Base-by-base conservation (phyloP, 2,329 filamentous ascomycete species). In the Pezicula radicicola region DNA sequence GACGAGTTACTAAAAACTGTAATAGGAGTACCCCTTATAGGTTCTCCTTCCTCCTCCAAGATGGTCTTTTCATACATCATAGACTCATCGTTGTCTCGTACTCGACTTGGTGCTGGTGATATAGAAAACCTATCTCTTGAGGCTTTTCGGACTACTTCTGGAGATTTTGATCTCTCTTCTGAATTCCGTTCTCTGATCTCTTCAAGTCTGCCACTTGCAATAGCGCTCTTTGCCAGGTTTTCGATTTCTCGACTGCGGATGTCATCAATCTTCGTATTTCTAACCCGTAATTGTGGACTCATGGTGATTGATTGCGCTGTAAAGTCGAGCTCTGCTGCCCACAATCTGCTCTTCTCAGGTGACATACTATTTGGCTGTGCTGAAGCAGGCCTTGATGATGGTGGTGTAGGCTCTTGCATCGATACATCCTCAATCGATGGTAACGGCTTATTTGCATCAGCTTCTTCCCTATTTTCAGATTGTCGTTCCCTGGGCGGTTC, bases 251-350 rank as follows among this genome's bases (percentile, higher is more conserved):
- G 47, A 9, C 53, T 54, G 36, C 61, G 56, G 48, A 64, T 57
- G 21, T 64, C 57, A 48, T 61, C 60, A 37, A 63, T 52, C 44
- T 58, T 61, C 16, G 52, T 53, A 41, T 43, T 53, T 35, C 52
- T 54, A 21, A 60, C 51, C 36, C 55, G 52, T 30, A 65, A 51
- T 30, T 58, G 52, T 40, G 63, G 63, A 41, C 62, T 66, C 13
- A 51, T 56, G 45, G 52, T 54, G 18, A 61, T 49, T 25, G 60
- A 63, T 15, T 52, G 53, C 16, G 61, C 56, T 4, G 62, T 64
- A 49, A 66, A 66, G 36, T 66, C 63, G 9, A 61, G 41, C 33
- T 65, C 63, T 25, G 59, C 59, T 48, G 60, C 51, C 60, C 60
- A 64, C n/a, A 55, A 39, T 21, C 48, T 47, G 40, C 48, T 54